Evolutionary conservation across 139 green algal species (phyloP).

Genomic region (Astrephomene gubernaculifera): DNA sequence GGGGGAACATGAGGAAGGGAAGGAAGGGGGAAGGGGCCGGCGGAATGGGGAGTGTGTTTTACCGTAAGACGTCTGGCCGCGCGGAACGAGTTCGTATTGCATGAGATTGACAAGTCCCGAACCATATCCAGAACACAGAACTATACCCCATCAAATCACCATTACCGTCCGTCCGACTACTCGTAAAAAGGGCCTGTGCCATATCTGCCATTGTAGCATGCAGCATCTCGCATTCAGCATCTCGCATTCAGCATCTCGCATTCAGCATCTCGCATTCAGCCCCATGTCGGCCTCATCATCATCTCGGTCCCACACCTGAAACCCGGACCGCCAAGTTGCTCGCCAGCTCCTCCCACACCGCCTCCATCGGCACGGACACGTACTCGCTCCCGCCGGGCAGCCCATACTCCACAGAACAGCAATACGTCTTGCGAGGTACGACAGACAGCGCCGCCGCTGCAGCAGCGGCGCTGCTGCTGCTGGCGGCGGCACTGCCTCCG

Average conservation of each 20-base stretch:
- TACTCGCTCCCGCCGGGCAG: slow-evolving; percentile 50
- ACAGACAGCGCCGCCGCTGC: background rate
- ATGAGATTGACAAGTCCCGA: no score
- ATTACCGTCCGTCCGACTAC: no score
- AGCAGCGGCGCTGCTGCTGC: background rate
- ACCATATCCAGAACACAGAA: no score
- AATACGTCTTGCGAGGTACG: slow-evolving; percentile 33
- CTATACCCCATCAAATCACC: no score
- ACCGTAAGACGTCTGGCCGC: no score
- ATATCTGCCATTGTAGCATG: no score
- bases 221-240: no score
- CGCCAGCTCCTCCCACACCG: slow-evolving; percentile 52
- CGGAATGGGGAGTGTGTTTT: background rate
- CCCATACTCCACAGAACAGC: slow-evolving; percentile 39
- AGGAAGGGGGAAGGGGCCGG: background rate
- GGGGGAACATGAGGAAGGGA: background rate
- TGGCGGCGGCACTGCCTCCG: background rate
- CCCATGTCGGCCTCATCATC: no score
- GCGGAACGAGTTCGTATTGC: no score
- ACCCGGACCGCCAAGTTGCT: slow-evolving; percentile 35
- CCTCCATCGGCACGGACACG: slow-evolving; percentile 37
- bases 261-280: no score
- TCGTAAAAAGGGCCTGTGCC: no score
- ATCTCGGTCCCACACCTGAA: slow-evolving; percentile 22
- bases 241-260: no score